A percentile compares a stretch with the other conserved stretches of the same genome.
These are phyloP conservation scores for Eutrema heterophyllum DNA, from an alignment of 345 rosid species.

Conservation along the genomic window DNA sequence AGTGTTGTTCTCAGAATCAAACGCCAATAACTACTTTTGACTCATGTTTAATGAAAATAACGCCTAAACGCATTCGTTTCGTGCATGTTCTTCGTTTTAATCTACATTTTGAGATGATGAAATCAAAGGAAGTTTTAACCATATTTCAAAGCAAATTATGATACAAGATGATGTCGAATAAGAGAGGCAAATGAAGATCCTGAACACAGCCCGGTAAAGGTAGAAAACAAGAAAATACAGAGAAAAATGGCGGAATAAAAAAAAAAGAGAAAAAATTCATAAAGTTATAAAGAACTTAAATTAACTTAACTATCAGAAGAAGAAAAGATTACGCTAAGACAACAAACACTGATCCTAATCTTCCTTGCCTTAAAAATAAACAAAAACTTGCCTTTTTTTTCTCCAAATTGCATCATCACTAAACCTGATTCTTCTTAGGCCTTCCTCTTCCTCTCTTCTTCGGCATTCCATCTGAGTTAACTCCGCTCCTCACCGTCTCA, in stretches of 20 bases:
- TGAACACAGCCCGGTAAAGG: neutral
- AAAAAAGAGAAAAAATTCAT: neutral
- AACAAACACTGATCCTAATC: slow-evolving; percentile 18
- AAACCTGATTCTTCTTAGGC: slow-evolving; percentile 54
- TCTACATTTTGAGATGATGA: neutral
- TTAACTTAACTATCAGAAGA: neutral
- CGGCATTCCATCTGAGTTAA: slow-evolving; percentile 10
- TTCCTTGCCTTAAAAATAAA: neutral
- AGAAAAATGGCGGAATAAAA: neutral
- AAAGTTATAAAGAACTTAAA: neutral
- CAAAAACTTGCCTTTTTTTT: neutral
- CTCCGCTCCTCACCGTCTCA: slow-evolving; percentile 3
- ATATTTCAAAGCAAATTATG: neutral
- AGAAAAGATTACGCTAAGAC: neutral
- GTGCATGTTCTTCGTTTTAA: neutral
- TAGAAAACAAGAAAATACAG: neutral
- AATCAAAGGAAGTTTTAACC: neutral
- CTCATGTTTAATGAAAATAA: neutral
- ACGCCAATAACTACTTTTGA: neutral
- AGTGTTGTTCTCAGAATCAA: neutral
- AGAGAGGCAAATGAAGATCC: neutral
- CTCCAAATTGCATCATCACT: neutral
- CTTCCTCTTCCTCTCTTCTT: slow-evolving; percentile 61
- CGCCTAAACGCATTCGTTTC: neutral
- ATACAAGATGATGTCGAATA: slow-evolving; percentile 5